Conservation (phyloP, 805 yeast species). For the Blastobotrys muscicola region DNA sequence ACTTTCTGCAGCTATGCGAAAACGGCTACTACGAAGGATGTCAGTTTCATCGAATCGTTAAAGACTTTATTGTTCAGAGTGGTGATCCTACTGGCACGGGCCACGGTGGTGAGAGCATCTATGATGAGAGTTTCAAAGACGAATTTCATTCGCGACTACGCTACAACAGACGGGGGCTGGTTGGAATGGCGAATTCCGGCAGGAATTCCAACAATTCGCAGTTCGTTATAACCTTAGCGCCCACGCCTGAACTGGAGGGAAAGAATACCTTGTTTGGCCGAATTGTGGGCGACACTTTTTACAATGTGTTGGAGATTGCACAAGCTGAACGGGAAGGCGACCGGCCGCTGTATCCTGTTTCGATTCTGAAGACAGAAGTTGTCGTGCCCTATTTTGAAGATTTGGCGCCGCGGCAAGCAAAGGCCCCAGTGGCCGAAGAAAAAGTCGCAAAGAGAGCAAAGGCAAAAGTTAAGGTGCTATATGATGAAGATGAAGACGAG, state of each 20-base stretch:
- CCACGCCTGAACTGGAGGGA: conserved; percentile 36
- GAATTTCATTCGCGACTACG: conserved; percentile 47
- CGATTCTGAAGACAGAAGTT: conserved; percentile 34
- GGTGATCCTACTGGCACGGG: conserved; percentile 31
- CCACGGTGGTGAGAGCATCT: conserved; percentile 23
- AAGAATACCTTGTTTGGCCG: conserved; percentile 46
- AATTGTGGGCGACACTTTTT: conserved; percentile 44
- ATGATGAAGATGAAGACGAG: conserved; percentile 33
- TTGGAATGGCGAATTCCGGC: conserved; percentile 40
- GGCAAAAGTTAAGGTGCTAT: conserved; percentile 29
- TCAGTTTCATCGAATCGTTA: conserved; percentile 34
- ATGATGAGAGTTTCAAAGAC: conserved; percentile 20
- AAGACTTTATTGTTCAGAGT: conserved; percentile 30
- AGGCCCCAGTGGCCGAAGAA: conserved; percentile 7
- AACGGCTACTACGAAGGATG: conserved; percentile 35
- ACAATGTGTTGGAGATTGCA: conserved; percentile 40
- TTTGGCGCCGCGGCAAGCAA: conserved; percentile 15
- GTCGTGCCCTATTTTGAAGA: conserved; percentile 42
- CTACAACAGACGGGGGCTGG: conserved; percentile 43
- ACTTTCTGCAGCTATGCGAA: conserved; percentile 42
- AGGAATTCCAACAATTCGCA: conserved; percentile 29
- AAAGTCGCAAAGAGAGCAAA: conserved; percentile 1
- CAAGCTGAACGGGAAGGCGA: conserved; percentile 37
- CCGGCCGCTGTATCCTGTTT: conserved; percentile 44
- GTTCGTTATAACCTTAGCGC: conserved; percentile 42